A percentile compares a stretch with the other conserved stretches of the same genome.
phyloP scores from a whole-genome alignment of 1,284 basidiomycete species.

The Earliella scabrosa region DNA sequence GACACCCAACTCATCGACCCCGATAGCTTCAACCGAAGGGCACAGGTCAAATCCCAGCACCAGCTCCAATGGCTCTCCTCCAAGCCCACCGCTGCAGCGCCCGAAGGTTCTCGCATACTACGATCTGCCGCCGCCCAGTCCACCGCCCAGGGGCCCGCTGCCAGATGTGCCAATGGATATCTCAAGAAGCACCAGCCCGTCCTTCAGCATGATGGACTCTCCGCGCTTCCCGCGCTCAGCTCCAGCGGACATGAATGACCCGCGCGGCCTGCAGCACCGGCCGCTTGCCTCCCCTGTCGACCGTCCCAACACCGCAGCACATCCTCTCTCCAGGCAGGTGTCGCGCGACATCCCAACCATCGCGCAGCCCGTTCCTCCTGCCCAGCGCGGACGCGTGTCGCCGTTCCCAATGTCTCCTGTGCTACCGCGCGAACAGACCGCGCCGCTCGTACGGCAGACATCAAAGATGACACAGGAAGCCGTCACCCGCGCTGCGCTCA shows the following conservation, averaged over 20 bases:
- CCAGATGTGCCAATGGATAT: constrained; percentile 44
- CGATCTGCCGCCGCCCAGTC: constrained; percentile 59
- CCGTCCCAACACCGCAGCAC: constrained; percentile 13
- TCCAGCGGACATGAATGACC: constrained; percentile 21
- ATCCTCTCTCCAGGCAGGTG: constrained; percentile 20
- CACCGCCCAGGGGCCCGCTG: constrained; percentile 52
- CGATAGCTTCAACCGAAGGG: neutral
- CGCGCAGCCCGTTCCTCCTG: constrained; percentile 34
- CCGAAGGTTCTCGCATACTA: constrained; percentile 46
- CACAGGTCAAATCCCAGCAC: constrained; percentile 11
- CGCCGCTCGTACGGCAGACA: constrained; percentile 29
- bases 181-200: constrained; percentile 24
- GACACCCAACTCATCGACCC: constrained; percentile 22
- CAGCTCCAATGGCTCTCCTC: constrained; percentile 14
- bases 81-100: constrained; percentile 21
- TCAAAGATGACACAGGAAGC: constrained; percentile 23
- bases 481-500: constrained; percentile 10
- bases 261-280: constrained; percentile 16
- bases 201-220: constrained; percentile 23
- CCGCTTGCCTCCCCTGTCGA: constrained; percentile 7
- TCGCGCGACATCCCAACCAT: constrained; percentile 25
- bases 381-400: constrained; percentile 50
- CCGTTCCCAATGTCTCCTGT: constrained; percentile 55
- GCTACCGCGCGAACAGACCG: constrained; percentile 30
- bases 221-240: constrained; percentile 24